Percentiles rank a stretch among this genome's conserved stretches.
These are phyloP conservation scores for Nowakowskiella sp. DNA, from an alignment of 192 early-diverging fungal genomes.

Conservation along the genomic window DNA sequence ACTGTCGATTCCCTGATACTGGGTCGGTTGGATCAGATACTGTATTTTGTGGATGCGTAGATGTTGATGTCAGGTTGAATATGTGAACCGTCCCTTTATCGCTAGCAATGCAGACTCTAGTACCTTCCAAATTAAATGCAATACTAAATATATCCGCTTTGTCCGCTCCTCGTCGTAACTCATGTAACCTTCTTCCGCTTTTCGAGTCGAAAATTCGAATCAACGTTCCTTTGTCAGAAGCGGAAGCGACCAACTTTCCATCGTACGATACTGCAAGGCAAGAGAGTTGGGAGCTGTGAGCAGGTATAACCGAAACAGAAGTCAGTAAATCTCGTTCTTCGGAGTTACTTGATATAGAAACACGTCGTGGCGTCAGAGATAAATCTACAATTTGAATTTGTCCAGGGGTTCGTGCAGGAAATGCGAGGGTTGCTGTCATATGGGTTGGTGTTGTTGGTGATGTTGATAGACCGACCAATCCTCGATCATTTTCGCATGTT, in stretches of 20 bases:
- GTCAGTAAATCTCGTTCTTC: conserved; percentile 25
- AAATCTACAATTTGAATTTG: conserved; percentile 82
- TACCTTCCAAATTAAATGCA: conserved; percentile 75
- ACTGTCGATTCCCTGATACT: conserved; percentile 45
- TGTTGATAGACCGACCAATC: conserved; percentile 60
- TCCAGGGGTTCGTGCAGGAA: conserved; percentile 72
- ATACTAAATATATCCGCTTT: conserved; percentile 82
- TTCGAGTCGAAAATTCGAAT: conserved; percentile 79
- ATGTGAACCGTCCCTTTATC: conserved; percentile 93
- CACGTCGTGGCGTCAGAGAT: conserved; percentile 23
- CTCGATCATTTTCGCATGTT: conserved; percentile 70
- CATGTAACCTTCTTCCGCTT: conserved; percentile 65
- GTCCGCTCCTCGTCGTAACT: conserved; percentile 83
- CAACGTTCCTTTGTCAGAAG: conserved; percentile 85
- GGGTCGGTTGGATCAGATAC: conserved; percentile 17
- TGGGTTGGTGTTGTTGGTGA: conserved; percentile 21
- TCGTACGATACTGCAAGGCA: conserved; percentile 68
- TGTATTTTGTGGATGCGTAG: conserved; percentile 9
- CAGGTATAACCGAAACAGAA: conserved; percentile 69
- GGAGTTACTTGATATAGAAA: conserved; percentile 5
- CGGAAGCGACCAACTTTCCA: conserved; percentile 73
- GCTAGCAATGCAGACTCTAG: conserved; percentile 71
- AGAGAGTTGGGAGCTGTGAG: conserved; percentile 69
- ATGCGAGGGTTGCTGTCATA: conserved; percentile 62
- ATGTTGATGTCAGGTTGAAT: conserved; percentile 59